Evolutionary conservation across 2,329 filamentous ascomycete species (phyloP).

Genomic region (Penicillium olsonii): DNA sequence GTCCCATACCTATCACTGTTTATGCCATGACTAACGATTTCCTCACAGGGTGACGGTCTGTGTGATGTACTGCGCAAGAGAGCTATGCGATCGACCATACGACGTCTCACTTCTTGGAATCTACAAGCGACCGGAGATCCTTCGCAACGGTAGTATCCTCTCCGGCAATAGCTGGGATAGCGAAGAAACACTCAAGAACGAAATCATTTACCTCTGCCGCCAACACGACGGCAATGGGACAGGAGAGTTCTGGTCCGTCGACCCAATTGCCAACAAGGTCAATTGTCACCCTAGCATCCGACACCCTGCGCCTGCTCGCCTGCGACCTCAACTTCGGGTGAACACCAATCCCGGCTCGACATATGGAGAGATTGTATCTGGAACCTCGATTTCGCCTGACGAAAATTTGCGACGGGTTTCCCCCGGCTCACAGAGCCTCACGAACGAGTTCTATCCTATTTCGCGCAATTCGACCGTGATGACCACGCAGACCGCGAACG

Average conservation of each 20-base stretch:
- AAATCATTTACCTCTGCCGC: slow-evolving; percentile 41
- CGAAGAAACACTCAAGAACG: slow-evolving; percentile 38
- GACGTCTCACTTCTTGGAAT: slow-evolving; percentile 41
- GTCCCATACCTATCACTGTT: slow-evolving; percentile 5
- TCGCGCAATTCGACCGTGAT: slow-evolving; percentile 33
- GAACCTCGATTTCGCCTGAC: slow-evolving; percentile 28
- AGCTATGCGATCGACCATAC: slow-evolving; percentile 41
- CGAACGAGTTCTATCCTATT: slow-evolving; percentile 25
- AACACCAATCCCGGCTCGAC: slow-evolving; percentile 30
- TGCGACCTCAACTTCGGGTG: slow-evolving; percentile 33
- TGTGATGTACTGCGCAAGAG: slow-evolving; percentile 39
- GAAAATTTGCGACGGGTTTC: slow-evolving; percentile 20
- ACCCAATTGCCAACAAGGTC: slow-evolving; percentile 29
- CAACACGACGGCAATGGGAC: slow-evolving; percentile 35
- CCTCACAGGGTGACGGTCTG: slow-evolving; percentile 34
- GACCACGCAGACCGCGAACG: slow-evolving; percentile 24
- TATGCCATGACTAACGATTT: slow-evolving; percentile 2
- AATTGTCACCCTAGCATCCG: slow-evolving; percentile 33
- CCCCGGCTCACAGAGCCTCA: slow-evolving; percentile 19
- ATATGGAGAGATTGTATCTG: slow-evolving; percentile 32
- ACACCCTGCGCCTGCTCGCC: slow-evolving; percentile 32
- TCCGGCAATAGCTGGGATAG: slow-evolving; percentile 39
- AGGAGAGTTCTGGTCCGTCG: slow-evolving; percentile 25
- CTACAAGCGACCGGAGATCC: slow-evolving; percentile 26
- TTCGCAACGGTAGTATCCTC: slow-evolving; percentile 32